Evolutionary conservation across 805 yeast genomes (phyloP), one percentile per base, ranked within the genome.

Genomic region (Kuraishia ogatae): DNA sequence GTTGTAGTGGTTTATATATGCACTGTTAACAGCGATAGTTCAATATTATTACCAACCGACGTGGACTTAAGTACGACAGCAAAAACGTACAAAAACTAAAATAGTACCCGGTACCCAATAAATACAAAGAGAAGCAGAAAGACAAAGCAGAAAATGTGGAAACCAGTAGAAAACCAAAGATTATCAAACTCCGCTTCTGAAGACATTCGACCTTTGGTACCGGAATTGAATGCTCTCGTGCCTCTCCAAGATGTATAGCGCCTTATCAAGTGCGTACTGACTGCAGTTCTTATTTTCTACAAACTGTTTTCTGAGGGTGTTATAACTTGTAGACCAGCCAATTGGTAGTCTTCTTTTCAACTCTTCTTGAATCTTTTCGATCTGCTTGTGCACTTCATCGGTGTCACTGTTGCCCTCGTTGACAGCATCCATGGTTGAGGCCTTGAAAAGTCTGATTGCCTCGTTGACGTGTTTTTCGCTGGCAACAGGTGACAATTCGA

Each of bases 351-450:
- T 83, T 70, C 94, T 84, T 69, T 90, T 84, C 61, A 94, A 78
- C 67, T 90, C 96, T 52, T 80, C 83, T 66, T 92, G 97, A 54
- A 94, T 89, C 63, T 77, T 79, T 60, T 82, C 79, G 50, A 93
- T 90, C 64, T 92, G 94, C 46, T 80, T 79, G 51, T 83, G 79
- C 56, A 85, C 73, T 56, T 84, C 84, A 6, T 72, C 64, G 39
- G 83, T 81, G 58, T 82, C 81, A 4, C 80, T 73, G 53, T 66
- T 71, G 20, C 79, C 79, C 55, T 78, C 80, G 61, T 75, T 76
- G 50, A 75, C 64, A 0, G 99, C 99, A 66, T 92, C 92, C 96
- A 94, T 91, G 0, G 99, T 94, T 1, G 99, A 94, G 0, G 99
- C 97, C 58, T 89, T 89, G 71, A 94, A 94, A 58, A 94, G 74